Evolutionary conservation across 768 basidiomycete species (phyloP), one percentile per base, ranked within the genome.

Genomic region (Pleurotus giganteus): DNA sequence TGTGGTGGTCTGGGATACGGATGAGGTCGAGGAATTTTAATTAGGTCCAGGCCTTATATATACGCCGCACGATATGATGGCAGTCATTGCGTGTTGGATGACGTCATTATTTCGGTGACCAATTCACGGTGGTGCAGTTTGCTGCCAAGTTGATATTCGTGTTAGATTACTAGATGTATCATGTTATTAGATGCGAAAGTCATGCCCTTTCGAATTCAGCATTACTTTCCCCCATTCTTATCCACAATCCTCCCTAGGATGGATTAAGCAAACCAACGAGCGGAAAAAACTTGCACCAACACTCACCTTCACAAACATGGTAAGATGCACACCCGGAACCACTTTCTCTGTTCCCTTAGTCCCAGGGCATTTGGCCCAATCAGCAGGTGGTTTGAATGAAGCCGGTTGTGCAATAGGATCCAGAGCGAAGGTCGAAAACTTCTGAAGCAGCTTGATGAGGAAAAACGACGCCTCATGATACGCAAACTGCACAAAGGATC

Each of bases 391-490:
- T 24, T 66, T 67, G 1, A 73, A 71, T 5, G 58, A 66, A 8
- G 71, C 65, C 5, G 77, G 72, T 45, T 81, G 81, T 0, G 75
- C 75, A 11, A 78, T 74, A 4, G 64, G 65, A 2, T 74, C 78
- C 17, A 83, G 71, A 2, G 65, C 60, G 37, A 88, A 66, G 1
- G 62, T 61, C 2, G 74, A 74, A 65, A 85, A 85, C 9, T 65
- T 65, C 63, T 88, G 86, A 4, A 87, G 65, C 4, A 88, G 68
- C 8, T 81, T 76, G 43, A 83, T 73, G 39, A 88, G 73, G 67
- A 86, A 77, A 66, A 83, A 88, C 1, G 84, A 85, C 2, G 76
- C 68, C 61, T 86, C 83, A 55, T 85, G 75, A 66, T 87, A 87
- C 3, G 86, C 85, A 60, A 86, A 86, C 79, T 85, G 56, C 28